Evolutionary conservation across 306 rosid species (phyloP), one percentile per base, ranked within the genome.

Genomic region (Prunus fruticosa): DNA sequence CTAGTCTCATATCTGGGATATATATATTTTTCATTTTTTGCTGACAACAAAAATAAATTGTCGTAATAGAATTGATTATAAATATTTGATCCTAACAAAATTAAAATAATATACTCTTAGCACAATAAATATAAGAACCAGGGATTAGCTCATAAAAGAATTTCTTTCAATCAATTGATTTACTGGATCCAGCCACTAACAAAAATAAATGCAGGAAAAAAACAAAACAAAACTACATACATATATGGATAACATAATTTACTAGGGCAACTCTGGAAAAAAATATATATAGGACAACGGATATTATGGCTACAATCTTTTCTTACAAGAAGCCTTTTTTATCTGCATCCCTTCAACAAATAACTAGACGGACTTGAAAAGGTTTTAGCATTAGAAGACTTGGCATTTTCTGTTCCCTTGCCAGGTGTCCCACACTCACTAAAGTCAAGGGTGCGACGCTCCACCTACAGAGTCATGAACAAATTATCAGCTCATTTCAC

Each of bases 341-440:
- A 95, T 87, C 98, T 89, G 90, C 91, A 91, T 49, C 88, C 84
- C 74, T 91, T 91, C 86, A 96, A 83, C 86, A 96, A 82, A 84
- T 92, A 80, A 1, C 96, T 82, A 47, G 97, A 85, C 38, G 98
- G 91, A 54, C 97, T 93, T 19, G 92, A 84, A 60, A 87, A 71
- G 85, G 74, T 80, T 32, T 76, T 45, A 51, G 87, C 80, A 53
- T 69, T 76, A 4, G 89, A 81, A 18, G 92, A 76, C 83, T 87
- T 96, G 47, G 85, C 82, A 16, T 70, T 73, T 10, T 89, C 96
- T 6, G 57, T 65, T 69, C 79, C 93, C 81, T 86, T 89, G 49
- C 81, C 89, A 2, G 98, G 98, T 28, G 94, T 81, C 75, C 83
- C 99, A 60, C 99, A 96, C 82, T 93, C 99, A 34, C 98, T 93